Percentiles rank a stretch among this genome's conserved stretches.
Evolutionary conservation across 148 eudicot species (phyloP).

Genomic region (Rhododendron griersonianum): DNA sequence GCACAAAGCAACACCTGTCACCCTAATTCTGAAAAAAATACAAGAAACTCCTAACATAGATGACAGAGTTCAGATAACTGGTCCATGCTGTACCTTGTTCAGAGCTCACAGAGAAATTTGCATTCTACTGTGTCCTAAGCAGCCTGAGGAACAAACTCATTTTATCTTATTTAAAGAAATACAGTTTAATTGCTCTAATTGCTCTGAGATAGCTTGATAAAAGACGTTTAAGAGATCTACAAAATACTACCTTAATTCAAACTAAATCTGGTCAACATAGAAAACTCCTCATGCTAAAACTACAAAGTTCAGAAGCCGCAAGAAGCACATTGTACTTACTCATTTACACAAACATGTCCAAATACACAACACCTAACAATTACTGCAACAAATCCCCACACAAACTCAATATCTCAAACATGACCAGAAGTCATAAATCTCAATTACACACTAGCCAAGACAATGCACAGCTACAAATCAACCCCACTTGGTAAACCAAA

Average conservation of each 20-base stretch:
- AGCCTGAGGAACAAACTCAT: background rate
- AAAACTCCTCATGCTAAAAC: background rate
- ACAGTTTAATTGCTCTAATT: background rate
- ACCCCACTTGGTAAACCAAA: background rate
- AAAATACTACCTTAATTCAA: background rate
- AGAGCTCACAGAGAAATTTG: background rate
- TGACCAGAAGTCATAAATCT: background rate
- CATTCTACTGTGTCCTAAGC: background rate
- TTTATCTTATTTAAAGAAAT: background rate
- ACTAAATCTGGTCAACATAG: background rate
- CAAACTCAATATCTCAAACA: background rate
- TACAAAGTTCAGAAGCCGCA: background rate
- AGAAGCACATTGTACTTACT: background rate
- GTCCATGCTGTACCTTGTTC: background rate
- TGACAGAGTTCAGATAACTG: background rate
- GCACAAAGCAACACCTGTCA: background rate
- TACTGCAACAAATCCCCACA: background rate
- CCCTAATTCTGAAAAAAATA: background rate
- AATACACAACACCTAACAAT: background rate
- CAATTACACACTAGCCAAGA: background rate
- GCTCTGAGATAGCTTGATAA: background rate
- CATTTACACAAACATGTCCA: background rate
- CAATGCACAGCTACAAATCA: background rate
- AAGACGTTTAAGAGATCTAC: background rate
- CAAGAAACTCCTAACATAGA: background rate